Conservation (phyloP, 345 rosid species). For the Murraya paniculata region DNA sequence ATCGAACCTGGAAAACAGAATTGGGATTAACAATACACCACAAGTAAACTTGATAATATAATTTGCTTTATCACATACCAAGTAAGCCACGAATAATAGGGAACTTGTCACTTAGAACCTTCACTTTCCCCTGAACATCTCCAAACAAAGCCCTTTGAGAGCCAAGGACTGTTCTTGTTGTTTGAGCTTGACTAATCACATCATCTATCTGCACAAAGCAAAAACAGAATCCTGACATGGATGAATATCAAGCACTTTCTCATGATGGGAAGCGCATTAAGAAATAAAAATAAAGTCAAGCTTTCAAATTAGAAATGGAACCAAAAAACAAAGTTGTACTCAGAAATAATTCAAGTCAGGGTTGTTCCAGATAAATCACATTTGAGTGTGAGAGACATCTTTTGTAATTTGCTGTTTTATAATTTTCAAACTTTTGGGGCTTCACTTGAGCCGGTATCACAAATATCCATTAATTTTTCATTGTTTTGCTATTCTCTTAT, state of each 20-base stretch:
- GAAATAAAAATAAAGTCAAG: constrained; percentile 6
- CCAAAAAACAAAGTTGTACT: too few relatives aligned
- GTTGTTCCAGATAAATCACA: background rate
- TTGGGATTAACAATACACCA: constrained; percentile 9
- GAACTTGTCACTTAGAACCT: constrained; percentile 79
- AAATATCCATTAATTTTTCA: background rate
- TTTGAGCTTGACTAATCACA: constrained; percentile 92
- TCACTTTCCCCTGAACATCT: constrained; percentile 96
- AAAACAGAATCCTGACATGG: constrained; percentile 9
- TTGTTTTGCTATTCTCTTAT: background rate
- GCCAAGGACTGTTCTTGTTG: constrained; percentile 81
- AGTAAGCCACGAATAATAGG: constrained; percentile 82
- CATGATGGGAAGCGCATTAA: background rate
- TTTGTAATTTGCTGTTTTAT: background rate
- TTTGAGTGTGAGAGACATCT: background rate
- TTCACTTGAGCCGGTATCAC: background rate
- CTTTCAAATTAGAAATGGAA: background rate
- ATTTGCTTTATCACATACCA: constrained; percentile 43
- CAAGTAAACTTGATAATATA: constrained; percentile 52
- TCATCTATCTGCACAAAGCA: constrained; percentile 72
- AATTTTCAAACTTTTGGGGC: background rate
- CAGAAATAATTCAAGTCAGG: background rate
- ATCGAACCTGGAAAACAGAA: constrained; percentile 63
- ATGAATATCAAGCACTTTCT: constrained; percentile 6
- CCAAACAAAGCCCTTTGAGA: constrained; percentile 86